Conservation (phyloP, 73 alveolate species). For the Stentor coeruleus region DNA sequence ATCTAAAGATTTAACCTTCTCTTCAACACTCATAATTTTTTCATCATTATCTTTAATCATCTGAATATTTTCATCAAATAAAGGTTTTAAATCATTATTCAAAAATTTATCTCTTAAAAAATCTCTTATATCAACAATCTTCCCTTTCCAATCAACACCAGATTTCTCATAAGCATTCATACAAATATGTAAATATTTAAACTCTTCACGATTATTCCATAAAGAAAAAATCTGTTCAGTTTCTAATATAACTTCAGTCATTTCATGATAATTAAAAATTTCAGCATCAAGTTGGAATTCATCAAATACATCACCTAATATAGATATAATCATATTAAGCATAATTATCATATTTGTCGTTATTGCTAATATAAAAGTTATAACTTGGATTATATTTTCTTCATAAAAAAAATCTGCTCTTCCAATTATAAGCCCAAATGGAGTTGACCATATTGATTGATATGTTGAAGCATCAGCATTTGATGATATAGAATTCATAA, state of each 20-base stretch:
- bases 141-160: too few species aligned
- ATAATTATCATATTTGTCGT: neutral
- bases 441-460: neutral
- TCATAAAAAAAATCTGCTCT: neutral
- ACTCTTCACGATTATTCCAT: neutral
- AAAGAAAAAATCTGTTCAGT: neutral
- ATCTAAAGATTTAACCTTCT: too few species aligned
- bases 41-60: too few species aligned
- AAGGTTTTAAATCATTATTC: too few species aligned
- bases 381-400: neutral
- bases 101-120: too few species aligned
- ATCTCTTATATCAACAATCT: too few species aligned
- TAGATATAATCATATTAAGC: neutral
- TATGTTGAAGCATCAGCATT: neutral
- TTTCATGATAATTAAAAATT: neutral
- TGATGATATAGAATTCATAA: neutral
- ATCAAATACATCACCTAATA: neutral
- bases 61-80: too few species aligned
- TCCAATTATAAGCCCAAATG: neutral
- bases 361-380: neutral
- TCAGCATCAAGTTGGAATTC: neutral
- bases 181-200: neutral
- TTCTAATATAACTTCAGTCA: neutral
- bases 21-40: too few species aligned
- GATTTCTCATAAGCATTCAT: too few species aligned